A percentile compares a stretch with the other conserved stretches of the same genome.
Conservation (phyloP, 495 filamentous ascomycete genomes). For the Aspergillus biplanus region DNA sequence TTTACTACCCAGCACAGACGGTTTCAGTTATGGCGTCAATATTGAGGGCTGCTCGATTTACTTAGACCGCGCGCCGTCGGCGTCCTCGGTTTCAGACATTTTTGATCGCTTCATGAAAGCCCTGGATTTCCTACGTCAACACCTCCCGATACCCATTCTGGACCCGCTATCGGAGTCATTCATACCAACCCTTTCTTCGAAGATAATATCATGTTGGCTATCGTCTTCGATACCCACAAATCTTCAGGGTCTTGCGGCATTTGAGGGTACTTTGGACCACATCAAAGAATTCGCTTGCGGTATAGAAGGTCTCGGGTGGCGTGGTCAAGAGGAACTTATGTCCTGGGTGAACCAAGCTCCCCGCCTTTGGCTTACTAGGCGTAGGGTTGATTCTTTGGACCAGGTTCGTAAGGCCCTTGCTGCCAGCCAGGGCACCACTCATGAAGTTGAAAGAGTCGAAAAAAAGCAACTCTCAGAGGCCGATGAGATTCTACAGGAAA, state of each 20-base stretch:
- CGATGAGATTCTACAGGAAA: slow-evolving; percentile 65
- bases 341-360: slow-evolving; percentile 83
- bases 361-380: slow-evolving; percentile 82
- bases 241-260: slow-evolving; percentile 67
- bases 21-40: slow-evolving; percentile 34
- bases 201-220: slow-evolving; percentile 73
- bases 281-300: slow-evolving; percentile 64
- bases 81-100: slow-evolving; percentile 35
- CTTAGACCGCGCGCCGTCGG: slow-evolving; percentile 34
- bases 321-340: slow-evolving; percentile 67
- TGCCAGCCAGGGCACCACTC: slow-evolving; percentile 62
- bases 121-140: slow-evolving; percentile 65
- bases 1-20: slow-evolving; percentile 31
- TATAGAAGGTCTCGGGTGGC: slow-evolving; percentile 66
- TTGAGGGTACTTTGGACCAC: slow-evolving; percentile 64
- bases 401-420: slow-evolving; percentile 69
- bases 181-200: slow-evolving; percentile 65
- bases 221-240: slow-evolving; percentile 74
- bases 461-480: slow-evolving; percentile 72
- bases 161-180: slow-evolving; percentile 65
- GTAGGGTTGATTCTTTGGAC: slow-evolving; percentile 75
- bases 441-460: slow-evolving; percentile 79
- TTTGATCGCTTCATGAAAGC: slow-evolving; percentile 58
- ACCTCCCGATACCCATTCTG: slow-evolving; percentile 66
- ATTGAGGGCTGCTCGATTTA: slow-evolving; percentile 36